A percentile compares a stretch with the other conserved stretches of the same genome.
These are phyloP conservation scores for Penicillium verrucosum DNA, from an alignment of 2,329 filamentous ascomycete genomes.

Conservation along the genomic window DNA sequence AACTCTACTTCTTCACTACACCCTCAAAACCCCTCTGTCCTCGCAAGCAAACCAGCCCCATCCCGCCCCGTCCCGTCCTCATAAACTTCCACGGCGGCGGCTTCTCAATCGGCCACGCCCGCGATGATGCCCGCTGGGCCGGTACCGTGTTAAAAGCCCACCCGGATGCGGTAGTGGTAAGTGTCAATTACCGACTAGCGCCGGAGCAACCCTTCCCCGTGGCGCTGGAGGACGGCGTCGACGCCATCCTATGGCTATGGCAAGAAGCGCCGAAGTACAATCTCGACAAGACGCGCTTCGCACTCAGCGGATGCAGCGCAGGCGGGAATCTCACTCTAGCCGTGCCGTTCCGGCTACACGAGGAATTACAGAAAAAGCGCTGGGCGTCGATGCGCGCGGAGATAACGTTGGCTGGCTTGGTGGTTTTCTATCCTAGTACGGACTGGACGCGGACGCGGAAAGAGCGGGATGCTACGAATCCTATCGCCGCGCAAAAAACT, in stretches of 20 bases:
- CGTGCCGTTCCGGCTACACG: slow-evolving; percentile 13
- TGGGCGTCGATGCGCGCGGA: not conserved
- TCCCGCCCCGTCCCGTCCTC: slow-evolving; percentile 11
- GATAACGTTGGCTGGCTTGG: slow-evolving; percentile 7
- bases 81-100: slow-evolving; percentile 23
- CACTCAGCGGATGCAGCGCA: slow-evolving; percentile 15
- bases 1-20: slow-evolving; percentile 18
- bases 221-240: slow-evolving; percentile 24
- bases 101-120: slow-evolving; percentile 19
- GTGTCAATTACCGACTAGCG: slow-evolving; percentile 24
- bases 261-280: slow-evolving; percentile 15
- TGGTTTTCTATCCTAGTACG: slow-evolving; percentile 17
- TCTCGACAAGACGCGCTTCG: slow-evolving; percentile 18
- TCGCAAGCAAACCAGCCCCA: not conserved
- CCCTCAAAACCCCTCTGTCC: not conserved
- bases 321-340: slow-evolving; percentile 20
- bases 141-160: slow-evolving; percentile 6
- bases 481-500: slow-evolving; percentile 7
- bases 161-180: slow-evolving; percentile 19
- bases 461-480: slow-evolving; percentile 18
- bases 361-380: slow-evolving; percentile 6
- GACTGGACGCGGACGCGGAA: slow-evolving; percentile 18
- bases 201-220: slow-evolving; percentile 26
- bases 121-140: slow-evolving; percentile 19
- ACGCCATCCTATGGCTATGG: slow-evolving; percentile 24